Percentiles rank a stretch among this genome's conserved stretches.
Evolutionary conservation across 139 green algal genomes (phyloP).

Genomic region (Bryopsis sp.): DNA sequence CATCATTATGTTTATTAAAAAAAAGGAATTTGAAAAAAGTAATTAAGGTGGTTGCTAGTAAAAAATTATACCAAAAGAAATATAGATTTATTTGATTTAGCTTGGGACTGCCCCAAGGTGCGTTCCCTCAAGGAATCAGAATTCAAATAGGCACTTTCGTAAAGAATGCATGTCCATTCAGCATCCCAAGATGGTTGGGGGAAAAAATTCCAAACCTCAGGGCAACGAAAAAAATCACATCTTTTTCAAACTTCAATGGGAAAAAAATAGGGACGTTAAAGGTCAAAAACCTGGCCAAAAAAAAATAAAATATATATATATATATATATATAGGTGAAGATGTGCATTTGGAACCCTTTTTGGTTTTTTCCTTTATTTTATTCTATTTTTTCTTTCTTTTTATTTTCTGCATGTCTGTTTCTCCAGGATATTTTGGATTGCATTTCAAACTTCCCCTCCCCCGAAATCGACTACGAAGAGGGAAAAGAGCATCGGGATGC

Average conservation of each 20-base stretch:
- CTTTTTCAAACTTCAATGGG: neutral
- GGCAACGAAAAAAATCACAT: neutral
- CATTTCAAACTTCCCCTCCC: neutral
- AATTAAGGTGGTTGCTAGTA: no score
- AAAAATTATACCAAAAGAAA: no score
- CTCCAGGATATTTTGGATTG: neutral
- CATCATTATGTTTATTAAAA: no score
- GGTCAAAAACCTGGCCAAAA: neutral
- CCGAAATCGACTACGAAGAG: neutral
- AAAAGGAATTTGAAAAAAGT: no score
- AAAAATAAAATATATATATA: neutral
- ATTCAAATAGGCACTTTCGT: neutral
- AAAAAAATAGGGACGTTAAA: neutral
- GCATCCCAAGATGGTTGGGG: neutral
- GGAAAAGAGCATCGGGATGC: neutral
- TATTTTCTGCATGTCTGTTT: no score
- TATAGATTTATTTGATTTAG: no score
- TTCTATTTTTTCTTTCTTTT: no score
- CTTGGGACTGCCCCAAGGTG: neutral
- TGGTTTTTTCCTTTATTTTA: neutral
- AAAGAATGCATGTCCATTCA: neutral
- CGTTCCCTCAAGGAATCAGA: neutral
- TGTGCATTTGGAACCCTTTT: neutral
- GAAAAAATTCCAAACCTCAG: neutral
- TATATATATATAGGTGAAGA: neutral